Evolutionary conservation across 2,329 filamentous ascomycete species (phyloP).

Genomic region (Claviceps purpurea): DNA sequence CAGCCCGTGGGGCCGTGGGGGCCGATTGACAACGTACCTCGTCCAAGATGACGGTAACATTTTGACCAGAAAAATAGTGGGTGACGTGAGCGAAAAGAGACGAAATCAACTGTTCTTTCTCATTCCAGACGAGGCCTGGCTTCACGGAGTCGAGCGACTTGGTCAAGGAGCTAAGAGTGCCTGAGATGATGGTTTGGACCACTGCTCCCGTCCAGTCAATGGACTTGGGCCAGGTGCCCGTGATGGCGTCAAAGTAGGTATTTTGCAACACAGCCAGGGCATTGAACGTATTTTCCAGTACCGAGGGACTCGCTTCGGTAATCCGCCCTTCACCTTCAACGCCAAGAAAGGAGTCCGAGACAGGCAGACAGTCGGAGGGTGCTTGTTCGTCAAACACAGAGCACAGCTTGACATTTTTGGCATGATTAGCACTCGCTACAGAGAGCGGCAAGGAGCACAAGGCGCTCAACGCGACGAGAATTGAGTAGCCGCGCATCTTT

Average conservation of each 20-base stretch:
- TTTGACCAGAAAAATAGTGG: slow-evolving; percentile 77
- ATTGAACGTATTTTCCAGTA: slow-evolving; percentile 38
- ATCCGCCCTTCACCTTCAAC: neutral
- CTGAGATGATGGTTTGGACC: slow-evolving; percentile 64
- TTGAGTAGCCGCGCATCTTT: neutral
- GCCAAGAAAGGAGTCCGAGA: neutral
- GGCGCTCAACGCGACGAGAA: neutral
- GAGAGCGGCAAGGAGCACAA: neutral
- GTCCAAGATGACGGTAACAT: slow-evolving; percentile 58
- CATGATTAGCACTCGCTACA: neutral
- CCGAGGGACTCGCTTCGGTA: slow-evolving; percentile 1
- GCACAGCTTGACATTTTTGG: neutral
- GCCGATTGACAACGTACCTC: slow-evolving; percentile 20
- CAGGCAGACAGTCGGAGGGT: neutral
- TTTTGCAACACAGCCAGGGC: slow-evolving; percentile 66
- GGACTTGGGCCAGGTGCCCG: slow-evolving; percentile 69
- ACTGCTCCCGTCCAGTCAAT: slow-evolving; percentile 95
- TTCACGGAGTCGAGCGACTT: slow-evolving; percentile 33
- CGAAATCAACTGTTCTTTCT: slow-evolving; percentile 67
- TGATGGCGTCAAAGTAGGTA: slow-evolving; percentile 61
- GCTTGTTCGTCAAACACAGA: slow-evolving; percentile 1
- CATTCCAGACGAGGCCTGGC: slow-evolving; percentile 27
- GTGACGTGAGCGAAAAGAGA: slow-evolving; percentile 66
- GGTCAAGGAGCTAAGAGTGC: slow-evolving; percentile 58
- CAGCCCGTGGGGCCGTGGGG: neutral